These are phyloP conservation scores for Fusarium sp. DNA, from an alignment of 2,329 filamentous ascomycete species.

Conservation along the genomic window DNA sequence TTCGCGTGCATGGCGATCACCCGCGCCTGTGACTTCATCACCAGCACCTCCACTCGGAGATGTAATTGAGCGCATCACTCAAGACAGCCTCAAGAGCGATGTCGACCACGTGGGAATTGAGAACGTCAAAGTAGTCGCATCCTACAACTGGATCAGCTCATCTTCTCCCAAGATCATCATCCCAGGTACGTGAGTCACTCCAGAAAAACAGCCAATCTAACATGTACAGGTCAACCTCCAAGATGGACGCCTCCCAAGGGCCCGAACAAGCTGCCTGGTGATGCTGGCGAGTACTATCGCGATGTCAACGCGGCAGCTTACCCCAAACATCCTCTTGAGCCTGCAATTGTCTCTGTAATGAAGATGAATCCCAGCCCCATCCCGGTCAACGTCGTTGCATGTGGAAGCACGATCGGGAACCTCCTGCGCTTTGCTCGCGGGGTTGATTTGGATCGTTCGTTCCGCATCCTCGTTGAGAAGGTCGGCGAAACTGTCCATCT, in stretches of 20 bases:
- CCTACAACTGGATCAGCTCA: slow-evolving; percentile 60
- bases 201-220: neutral
- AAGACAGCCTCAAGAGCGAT: neutral
- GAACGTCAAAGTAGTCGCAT: slow-evolving; percentile 52
- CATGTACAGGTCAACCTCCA: slow-evolving; percentile 33
- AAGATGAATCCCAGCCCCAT: slow-evolving; percentile 29
- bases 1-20: neutral
- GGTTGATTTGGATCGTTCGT: slow-evolving; percentile 56
- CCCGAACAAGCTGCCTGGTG: slow-evolving; percentile 31
- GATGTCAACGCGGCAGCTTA: slow-evolving; percentile 63
- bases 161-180: slow-evolving; percentile 54
- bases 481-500: slow-evolving; percentile 69
- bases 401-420: slow-evolving; percentile 68
- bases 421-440: slow-evolving; percentile 64
- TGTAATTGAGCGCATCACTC: slow-evolving; percentile 32
- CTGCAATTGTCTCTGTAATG: slow-evolving; percentile 55
- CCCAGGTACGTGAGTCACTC: slow-evolving; percentile 45
- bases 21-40: neutral
- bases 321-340: slow-evolving; percentile 60
- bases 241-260: slow-evolving; percentile 30
- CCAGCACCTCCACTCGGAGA: slow-evolving; percentile 35
- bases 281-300: slow-evolving; percentile 60
- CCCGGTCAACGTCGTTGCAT: slow-evolving; percentile 67
- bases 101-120: slow-evolving; percentile 42
- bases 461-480: slow-evolving; percentile 67